Conservation (phyloP, 768 basidiomycete species). For the Xanthoconium stramineum region DNA sequence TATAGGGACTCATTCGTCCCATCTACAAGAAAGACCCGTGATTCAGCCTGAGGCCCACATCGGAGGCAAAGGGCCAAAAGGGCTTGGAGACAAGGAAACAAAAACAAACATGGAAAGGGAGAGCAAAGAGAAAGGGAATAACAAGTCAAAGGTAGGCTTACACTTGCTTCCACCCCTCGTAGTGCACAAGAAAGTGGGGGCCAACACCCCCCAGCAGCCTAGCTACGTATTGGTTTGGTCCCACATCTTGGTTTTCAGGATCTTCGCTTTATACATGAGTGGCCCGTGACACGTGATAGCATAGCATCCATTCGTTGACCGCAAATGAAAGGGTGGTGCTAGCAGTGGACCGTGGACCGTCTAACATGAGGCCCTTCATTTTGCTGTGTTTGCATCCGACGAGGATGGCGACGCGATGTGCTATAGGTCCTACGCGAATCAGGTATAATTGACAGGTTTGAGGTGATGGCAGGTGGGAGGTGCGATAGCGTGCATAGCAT, state of each 20-base stretch:
- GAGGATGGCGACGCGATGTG: no score
- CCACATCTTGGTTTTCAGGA: constrained; percentile 67
- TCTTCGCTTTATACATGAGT: constrained; percentile 92
- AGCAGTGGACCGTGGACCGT: no score
- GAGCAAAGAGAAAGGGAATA: neutral
- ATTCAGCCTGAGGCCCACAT: neutral
- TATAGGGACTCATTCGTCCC: constrained; percentile 69
- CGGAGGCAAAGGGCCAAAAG: no score
- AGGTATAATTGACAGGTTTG: no score
- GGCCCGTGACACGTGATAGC: constrained; percentile 98
- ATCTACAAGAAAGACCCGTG: neutral
- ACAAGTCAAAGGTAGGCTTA: constrained; percentile 34
- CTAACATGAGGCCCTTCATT: no score
- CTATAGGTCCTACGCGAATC: no score
- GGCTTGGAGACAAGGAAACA: no score
- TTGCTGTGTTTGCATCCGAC: no score
- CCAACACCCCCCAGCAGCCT: constrained; percentile 60
- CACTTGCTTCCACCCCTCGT: constrained; percentile 99
- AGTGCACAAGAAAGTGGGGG: constrained; percentile 92
- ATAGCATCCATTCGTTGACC: constrained; percentile 77
- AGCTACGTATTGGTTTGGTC: constrained; percentile 60
- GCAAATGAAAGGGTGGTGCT: constrained; percentile 40
- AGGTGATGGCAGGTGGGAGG: no score
- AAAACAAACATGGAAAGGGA: neutral
- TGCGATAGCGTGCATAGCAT: no score